phyloP scores from a whole-genome alignment of 2,329 filamentous ascomycete species.

The Gremmenia infestans region DNA sequence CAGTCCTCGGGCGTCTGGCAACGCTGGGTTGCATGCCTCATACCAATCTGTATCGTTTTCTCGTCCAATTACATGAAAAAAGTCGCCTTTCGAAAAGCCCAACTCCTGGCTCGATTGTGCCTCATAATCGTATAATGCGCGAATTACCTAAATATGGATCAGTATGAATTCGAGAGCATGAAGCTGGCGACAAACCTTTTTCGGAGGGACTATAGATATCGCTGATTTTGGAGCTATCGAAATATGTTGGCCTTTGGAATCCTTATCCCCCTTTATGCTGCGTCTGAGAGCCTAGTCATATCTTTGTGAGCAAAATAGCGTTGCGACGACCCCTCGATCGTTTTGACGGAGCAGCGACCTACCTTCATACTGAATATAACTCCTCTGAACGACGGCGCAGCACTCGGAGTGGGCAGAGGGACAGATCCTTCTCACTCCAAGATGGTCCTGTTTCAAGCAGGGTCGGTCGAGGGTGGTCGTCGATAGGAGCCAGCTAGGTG shows the following conservation, averaged over 20 bases:
- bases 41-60: conserved; percentile 97
- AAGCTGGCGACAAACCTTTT: conserved; percentile 51
- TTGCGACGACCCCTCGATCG: neutral
- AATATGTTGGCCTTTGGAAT: conserved; percentile 55
- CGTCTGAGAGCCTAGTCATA: conserved; percentile 53
- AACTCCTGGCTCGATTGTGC: conserved; percentile 74
- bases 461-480: neutral
- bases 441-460: neutral
- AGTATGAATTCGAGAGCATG: neutral
- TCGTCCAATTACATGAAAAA: conserved; percentile 94
- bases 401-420: neutral
- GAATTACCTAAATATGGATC: conserved; percentile 68
- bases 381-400: conserved; percentile 20
- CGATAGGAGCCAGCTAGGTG: neutral
- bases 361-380: conserved; percentile 28
- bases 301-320: conserved; percentile 21
- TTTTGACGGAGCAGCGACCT: conserved; percentile 4
- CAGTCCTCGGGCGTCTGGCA: conserved; percentile 81
- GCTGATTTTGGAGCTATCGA: conserved; percentile 67
- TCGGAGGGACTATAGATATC: conserved; percentile 65
- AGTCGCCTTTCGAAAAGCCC: conserved; percentile 90
- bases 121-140: conserved; percentile 89
- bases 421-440: conserved; percentile 4
- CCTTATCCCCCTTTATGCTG: conserved; percentile 67
- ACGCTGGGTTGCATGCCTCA: conserved; percentile 91